phyloP scores from a whole-genome alignment of 164 flowering plant genomes.

The Hamamelis virginiana region DNA sequence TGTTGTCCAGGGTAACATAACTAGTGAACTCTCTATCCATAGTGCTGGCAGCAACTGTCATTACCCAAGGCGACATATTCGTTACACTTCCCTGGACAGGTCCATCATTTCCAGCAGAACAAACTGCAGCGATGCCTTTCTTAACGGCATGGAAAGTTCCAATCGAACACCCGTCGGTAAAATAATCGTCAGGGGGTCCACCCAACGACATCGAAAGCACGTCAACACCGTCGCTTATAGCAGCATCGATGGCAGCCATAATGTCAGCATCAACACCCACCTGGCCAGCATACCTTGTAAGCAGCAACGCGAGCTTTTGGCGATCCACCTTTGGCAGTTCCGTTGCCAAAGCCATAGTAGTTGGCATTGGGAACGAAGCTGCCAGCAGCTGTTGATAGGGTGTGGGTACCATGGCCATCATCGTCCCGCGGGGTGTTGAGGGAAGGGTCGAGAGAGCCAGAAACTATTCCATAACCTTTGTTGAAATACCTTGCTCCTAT shows the following conservation, averaged over 20 bases:
- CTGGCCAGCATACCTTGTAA: constrained; percentile 25
- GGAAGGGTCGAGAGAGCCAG: constrained; percentile 17
- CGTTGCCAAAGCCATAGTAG: constrained; percentile 27
- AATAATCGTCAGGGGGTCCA: constrained; percentile 30
- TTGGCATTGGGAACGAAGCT: constrained; percentile 50
- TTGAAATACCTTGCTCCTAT: constrained; percentile 73
- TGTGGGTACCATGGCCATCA: constrained; percentile 76
- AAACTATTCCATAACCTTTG: constrained; percentile 41
- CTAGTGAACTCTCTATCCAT: constrained; percentile 49
- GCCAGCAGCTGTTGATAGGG: constrained; percentile 78
- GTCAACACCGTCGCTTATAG: constrained; percentile 59
- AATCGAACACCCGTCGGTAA: constrained; percentile 43
- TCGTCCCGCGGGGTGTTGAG: constrained; percentile 38
- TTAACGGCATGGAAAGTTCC: constrained; percentile 69
- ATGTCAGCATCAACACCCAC: constrained; percentile 35
- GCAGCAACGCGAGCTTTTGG: constrained; percentile 26
- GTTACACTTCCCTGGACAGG: constrained; percentile 37
- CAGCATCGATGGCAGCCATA: constrained; percentile 54
- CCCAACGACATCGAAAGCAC: constrained; percentile 51
- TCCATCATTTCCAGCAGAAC: constrained; percentile 64
- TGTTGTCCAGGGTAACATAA: constrained; percentile 44
- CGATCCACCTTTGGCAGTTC: constrained; percentile 26
- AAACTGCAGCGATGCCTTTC: constrained; percentile 54
- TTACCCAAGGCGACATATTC: constrained; percentile 63
- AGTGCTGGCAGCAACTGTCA: constrained; percentile 74